A percentile compares a stretch with the other conserved stretches of the same genome.
Conservation (phyloP, 805 yeast genomes). For the Myxozyma monticola region DNA sequence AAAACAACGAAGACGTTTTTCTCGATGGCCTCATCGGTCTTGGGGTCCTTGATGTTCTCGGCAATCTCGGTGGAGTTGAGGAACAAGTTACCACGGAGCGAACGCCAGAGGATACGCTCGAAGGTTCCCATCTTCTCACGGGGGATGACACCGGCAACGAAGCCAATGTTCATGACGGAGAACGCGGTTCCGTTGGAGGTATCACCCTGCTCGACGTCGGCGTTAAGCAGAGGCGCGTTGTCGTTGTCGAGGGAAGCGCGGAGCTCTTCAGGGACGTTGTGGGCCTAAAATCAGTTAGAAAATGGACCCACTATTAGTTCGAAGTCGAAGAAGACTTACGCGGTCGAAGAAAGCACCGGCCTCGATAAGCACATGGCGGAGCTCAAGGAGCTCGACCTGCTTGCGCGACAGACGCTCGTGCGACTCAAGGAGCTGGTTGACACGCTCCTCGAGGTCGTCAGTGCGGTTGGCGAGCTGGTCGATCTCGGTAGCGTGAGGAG, state of each 20-base stretch:
- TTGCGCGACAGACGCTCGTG: conserved; percentile 61
- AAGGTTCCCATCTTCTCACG: conserved; percentile 67
- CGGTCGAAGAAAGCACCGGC: conserved; percentile 49
- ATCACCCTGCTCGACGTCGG: conserved; percentile 37
- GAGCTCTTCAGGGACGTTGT: conserved; percentile 35
- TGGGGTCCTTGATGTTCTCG: conserved; percentile 64
- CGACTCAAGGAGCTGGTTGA: conserved; percentile 68
- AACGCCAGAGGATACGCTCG: conserved; percentile 87
- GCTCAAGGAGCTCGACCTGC: conserved; percentile 68
- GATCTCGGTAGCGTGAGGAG: conserved; percentile 55
- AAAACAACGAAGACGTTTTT: conserved; percentile 86
- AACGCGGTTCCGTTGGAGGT: conserved; percentile 21
- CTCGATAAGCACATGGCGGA: conserved; percentile 59
- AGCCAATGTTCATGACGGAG: conserved; percentile 43
- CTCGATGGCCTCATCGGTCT: conserved; percentile 55
- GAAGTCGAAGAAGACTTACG: too few species aligned
- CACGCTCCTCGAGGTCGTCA: conserved; percentile 68
- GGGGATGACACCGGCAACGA: conserved; percentile 79
- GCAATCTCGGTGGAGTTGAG: conserved; percentile 72
- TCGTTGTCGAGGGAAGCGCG: conserved; percentile 41
- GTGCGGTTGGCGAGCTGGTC: conserved; percentile 70
- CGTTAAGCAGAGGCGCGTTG: conserved; percentile 43
- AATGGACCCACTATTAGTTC: too few species aligned
- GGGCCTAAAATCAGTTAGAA: too few species aligned
- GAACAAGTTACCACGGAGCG: conserved; percentile 86